A percentile compares a stretch with the other conserved stretches of the same genome.
These are phyloP conservation scores for Colletotrichum graminicola DNA, from an alignment of 2,329 filamentous ascomycete genomes.

Conservation along the genomic window DNA sequence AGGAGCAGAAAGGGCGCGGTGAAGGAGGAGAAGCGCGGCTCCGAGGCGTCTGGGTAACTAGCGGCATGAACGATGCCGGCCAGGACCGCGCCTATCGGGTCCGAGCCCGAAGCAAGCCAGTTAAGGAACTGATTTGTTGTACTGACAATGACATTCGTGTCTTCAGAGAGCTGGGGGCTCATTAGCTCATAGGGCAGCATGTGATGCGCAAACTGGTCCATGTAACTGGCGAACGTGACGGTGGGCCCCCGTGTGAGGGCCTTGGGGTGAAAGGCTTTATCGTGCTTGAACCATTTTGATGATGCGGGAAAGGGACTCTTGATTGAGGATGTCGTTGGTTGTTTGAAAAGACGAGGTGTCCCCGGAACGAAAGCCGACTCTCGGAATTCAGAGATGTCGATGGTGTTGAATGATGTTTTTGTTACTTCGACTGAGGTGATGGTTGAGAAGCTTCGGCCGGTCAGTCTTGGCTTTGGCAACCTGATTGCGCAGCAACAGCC, in stretches of 20 bases:
- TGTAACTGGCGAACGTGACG: conserved; percentile 31
- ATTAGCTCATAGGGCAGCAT: conserved; percentile 49
- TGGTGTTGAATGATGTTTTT: conserved; percentile 17
- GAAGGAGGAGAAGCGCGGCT: conserved; percentile 65
- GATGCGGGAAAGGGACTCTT: conserved; percentile 44
- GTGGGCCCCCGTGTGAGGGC: neutral
- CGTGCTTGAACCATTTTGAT: conserved; percentile 47
- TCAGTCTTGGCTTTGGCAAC: neutral
- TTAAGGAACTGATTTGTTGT: conserved; percentile 32
- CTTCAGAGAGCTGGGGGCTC: conserved; percentile 43
- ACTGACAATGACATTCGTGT: conserved; percentile 16
- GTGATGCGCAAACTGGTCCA: conserved; percentile 43
- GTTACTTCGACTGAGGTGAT: conserved; percentile 5
- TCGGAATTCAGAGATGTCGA: conserved; percentile 32
- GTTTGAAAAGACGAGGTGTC: conserved; percentile 43
- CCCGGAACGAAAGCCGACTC: conserved; percentile 20
- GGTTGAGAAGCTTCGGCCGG: conserved; percentile 13
- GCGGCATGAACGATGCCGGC: conserved; percentile 49
- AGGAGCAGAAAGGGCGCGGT: conserved; percentile 75
- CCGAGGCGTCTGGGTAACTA: conserved; percentile 43
- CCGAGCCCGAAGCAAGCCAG: conserved; percentile 40
- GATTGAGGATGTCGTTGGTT: conserved; percentile 40
- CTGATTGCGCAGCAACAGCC: neutral
- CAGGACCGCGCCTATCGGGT: conserved; percentile 49
- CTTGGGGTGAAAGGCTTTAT: neutral